A percentile compares a stretch with the other conserved stretches of the same genome.
These are phyloP conservation scores for Chlamydomonas eustigma DNA, from an alignment of 139 green algal species.

Conservation along the genomic window DNA sequence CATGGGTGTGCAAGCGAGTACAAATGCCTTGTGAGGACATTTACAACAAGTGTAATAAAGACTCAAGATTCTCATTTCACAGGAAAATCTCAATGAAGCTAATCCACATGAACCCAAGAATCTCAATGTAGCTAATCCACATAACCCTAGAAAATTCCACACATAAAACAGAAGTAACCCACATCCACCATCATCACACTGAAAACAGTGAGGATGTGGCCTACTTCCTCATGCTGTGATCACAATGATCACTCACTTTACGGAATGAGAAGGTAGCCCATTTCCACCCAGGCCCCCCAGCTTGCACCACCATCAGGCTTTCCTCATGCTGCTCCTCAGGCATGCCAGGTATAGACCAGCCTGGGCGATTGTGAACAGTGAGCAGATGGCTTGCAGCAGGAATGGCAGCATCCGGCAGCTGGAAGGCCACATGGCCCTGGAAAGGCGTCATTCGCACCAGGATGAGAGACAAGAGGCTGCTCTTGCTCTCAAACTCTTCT, in stretches of 20 bases:
- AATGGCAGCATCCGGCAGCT: constrained; percentile 3
- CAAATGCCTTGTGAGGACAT: too few species aligned
- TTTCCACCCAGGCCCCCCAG: not conserved
- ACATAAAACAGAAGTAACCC: too few species aligned
- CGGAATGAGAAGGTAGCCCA: not conserved
- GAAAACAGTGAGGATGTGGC: too few species aligned
- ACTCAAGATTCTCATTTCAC: too few species aligned
- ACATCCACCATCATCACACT: too few species aligned
- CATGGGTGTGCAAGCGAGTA: too few species aligned
- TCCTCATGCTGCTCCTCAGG: not conserved
- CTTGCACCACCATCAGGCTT: not conserved
- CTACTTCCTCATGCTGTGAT: too few species aligned
- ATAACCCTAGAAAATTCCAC: too few species aligned
- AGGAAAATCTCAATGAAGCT: too few species aligned
- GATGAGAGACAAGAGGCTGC: not conserved
- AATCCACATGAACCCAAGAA: too few species aligned
- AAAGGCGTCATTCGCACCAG: not conserved
- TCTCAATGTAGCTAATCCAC: too few species aligned
- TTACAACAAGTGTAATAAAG: too few species aligned
- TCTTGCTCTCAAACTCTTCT: constrained; percentile 2
- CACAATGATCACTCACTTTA: not conserved
- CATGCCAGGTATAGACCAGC: not conserved
- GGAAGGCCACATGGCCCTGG: not conserved
- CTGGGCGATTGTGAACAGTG: not conserved
- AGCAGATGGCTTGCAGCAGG: not conserved